phyloP scores from a whole-genome alignment of 106 monocot genomes.

The Dendrobium officinale region DNA sequence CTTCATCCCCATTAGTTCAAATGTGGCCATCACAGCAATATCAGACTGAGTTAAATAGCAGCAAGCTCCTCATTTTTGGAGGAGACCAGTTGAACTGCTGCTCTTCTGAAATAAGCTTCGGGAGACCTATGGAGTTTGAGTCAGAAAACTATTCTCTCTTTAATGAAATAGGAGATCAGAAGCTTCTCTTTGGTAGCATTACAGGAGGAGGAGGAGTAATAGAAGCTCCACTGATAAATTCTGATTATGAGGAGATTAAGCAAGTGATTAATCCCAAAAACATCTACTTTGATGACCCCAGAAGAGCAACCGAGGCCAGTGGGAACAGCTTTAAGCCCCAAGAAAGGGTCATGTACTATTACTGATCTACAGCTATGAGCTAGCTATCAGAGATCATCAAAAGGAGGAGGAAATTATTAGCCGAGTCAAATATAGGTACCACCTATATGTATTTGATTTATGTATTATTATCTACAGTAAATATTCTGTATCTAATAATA shows the following conservation, averaged over 20 bases:
- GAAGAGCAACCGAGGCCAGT: not conserved
- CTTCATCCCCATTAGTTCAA: not conserved
- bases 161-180: too few relatives aligned
- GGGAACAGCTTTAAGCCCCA: not conserved
- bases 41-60: not conserved
- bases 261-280: not conserved
- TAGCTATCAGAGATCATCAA: too few relatives aligned
- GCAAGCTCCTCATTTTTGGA: conserved; percentile 2
- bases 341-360: conserved; percentile 10
- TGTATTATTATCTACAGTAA: not conserved
- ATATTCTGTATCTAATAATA: not conserved
- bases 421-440: not conserved
- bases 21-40: not conserved
- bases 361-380: too few relatives aligned
- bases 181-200: conserved; percentile 3
- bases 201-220: not conserved
- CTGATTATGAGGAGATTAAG: too few relatives aligned
- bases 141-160: conserved; percentile 5
- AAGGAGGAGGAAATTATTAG: not conserved
- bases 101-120: conserved; percentile 16
- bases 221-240: too few relatives aligned
- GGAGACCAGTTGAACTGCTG: conserved; percentile 8
- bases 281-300: not conserved
- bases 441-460: not conserved
- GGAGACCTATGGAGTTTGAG: not conserved